Base-by-base conservation (phyloP, 352 stramenopile genomes). In the Globisporangium parvum region DNA sequence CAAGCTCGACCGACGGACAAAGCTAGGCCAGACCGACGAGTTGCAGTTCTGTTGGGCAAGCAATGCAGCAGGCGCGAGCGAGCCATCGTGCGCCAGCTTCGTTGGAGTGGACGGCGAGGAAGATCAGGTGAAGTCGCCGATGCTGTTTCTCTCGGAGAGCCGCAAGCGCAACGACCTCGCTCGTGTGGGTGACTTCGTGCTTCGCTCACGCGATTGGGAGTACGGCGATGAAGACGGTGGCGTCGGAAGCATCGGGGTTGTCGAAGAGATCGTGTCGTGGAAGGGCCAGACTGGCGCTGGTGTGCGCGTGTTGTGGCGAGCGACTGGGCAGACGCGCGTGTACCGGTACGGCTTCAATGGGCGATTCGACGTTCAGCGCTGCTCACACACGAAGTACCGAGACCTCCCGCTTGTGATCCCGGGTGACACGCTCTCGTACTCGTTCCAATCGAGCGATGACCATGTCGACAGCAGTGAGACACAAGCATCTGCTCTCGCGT, bases 171-270 rank as follows among this genome's bases (percentile, higher is more conserved):
- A 33, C 20, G 46, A 40, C 4, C 51, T 75, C 11, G 35, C 80
- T 51, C 76, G 68, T 33, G 55, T 71, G 24, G 74, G 71, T 1
- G 77, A 93, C 37, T 46, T 61, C 12, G 80, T 93, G 2, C 63
- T 87, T 47, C 71, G 80, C 5, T 82, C 80, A 17, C 63, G 59
- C 26, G 80, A 91, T 44, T 93, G 83, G 83, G 65, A 75, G 47
- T 91, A 89, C 53, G 80, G 59, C 3, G 62, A 90, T 31, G 83
- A 93, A 73, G 83, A 91, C 51, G 83, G 83, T 33, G 77, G 75
- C 8, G 24, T 64, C 21, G 83, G 83, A n/a, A 74, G 65, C 44
- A 28, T 87, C 10, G 83, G 83, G 21, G 57, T 72, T 35, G 71
- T 90, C 2, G 50, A 81, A 55, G 75, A 82, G 17, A 56, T 87